Evolutionary conservation across 1,284 basidiomycete genomes (phyloP).

Genomic region (Heliocybe sulcata): DNA sequence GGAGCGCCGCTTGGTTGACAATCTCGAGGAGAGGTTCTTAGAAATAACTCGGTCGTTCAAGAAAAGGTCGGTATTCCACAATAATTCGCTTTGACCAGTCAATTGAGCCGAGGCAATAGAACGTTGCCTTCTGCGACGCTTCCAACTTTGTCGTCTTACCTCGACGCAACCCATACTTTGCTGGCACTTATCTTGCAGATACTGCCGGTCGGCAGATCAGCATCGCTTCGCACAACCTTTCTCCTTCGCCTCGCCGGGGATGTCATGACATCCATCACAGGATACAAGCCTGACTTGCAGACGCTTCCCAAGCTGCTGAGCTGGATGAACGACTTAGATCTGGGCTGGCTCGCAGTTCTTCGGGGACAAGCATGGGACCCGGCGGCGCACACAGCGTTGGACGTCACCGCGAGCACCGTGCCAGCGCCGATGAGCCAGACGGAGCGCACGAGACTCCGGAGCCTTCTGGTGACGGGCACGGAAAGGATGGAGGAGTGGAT

Average conservation of each 20-base stretch:
- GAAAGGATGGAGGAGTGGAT: constrained; percentile 65
- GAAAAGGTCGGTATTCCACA: constrained; percentile 47
- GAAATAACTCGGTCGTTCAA: constrained; percentile 59
- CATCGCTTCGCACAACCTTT: constrained; percentile 52
- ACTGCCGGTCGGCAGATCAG: constrained; percentile 55
- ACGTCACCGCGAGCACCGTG: constrained; percentile 29
- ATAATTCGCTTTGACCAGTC: neutral
- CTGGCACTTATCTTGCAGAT: constrained; percentile 61
- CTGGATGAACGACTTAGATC: constrained; percentile 64
- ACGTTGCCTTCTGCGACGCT: constrained; percentile 38
- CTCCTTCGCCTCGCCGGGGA: constrained; percentile 68
- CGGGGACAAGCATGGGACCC: constrained; percentile 59
- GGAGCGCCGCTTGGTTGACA: constrained; percentile 55
- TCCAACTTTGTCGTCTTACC: constrained; percentile 48
- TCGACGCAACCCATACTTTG: constrained; percentile 45
- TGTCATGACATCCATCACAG: constrained; percentile 45
- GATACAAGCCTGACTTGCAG: constrained; percentile 40
- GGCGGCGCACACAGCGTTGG: constrained; percentile 33
- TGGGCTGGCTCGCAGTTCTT: constrained; percentile 61
- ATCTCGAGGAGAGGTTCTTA: constrained; percentile 56
- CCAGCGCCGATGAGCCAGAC: constrained; percentile 47
- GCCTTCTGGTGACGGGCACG: constrained; percentile 52
- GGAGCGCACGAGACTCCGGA: constrained; percentile 57
- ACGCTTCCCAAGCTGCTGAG: constrained; percentile 46
- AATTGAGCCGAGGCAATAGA: neutral